A percentile compares a stretch with the other conserved stretches of the same genome.
These are phyloP conservation scores for Nicotiana otophora DNA, from an alignment of 257 asterid genomes.

Conservation along the genomic window DNA sequence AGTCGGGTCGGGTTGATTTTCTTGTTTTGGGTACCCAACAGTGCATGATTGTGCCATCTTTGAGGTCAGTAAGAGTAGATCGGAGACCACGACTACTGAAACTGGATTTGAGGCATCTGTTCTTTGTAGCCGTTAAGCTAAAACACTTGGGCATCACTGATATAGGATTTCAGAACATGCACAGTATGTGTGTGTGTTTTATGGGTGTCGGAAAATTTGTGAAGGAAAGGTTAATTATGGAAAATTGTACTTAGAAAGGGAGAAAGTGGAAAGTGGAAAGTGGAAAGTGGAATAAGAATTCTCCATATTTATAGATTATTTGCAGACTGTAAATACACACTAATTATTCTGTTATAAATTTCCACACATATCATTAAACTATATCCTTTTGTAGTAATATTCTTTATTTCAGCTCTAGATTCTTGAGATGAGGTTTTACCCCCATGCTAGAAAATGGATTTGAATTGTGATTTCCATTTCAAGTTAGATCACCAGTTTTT, in stretches of 20 bases:
- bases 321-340: too few relatives aligned
- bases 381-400: too few relatives aligned
- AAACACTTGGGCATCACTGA: constrained; percentile 38
- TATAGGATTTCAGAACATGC: background rate
- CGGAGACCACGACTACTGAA: constrained; percentile 52
- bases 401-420: too few relatives aligned
- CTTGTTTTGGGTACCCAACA: constrained; percentile 56
- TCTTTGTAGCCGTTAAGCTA: constrained; percentile 47
- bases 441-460: too few relatives aligned
- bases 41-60: constrained; percentile 50
- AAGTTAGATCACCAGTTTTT: too few relatives aligned
- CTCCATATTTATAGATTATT: background rate
- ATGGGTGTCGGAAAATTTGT: background rate
- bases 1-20: constrained; percentile 31
- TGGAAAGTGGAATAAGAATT: background rate
- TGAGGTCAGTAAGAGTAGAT: constrained; percentile 40
- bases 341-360: too few relatives aligned
- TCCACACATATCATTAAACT: too few relatives aligned
- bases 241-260: background rate
- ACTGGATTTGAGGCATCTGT: constrained; percentile 37
- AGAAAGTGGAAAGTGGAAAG: background rate
- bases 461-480: too few relatives aligned
- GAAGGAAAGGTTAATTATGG: background rate
- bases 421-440: too few relatives aligned
- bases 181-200: background rate